phyloP scores from a whole-genome alignment of 768 basidiomycete species.

The Galerina marginata region DNA sequence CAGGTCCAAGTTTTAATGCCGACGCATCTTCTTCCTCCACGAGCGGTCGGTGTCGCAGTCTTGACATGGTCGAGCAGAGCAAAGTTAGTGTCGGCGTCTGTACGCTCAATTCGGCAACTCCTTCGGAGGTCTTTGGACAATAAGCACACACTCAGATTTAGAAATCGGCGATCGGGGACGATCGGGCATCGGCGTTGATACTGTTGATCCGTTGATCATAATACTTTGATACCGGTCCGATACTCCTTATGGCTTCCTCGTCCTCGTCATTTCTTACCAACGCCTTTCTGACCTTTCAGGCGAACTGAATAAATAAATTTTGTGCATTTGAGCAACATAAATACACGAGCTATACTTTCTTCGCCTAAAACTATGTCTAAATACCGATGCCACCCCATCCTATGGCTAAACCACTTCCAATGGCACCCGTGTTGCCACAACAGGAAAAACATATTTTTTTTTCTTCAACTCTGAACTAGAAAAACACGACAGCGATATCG shows the following conservation, averaged over 20 bases:
- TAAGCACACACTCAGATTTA: background rate
- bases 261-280: too few relatives aligned
- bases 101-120: background rate
- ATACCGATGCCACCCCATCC: background rate
- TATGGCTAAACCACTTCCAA: too few relatives aligned
- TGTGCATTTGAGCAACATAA: too few relatives aligned
- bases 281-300: too few relatives aligned
- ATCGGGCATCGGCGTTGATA: background rate
- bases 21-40: constrained; percentile 88
- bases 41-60: constrained; percentile 67
- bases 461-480: constrained; percentile 7
- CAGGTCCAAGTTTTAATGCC: constrained; percentile 80
- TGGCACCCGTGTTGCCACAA: background rate
- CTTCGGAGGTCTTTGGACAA: constrained; percentile 1
- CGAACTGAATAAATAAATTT: constrained; percentile 1
- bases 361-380: background rate
- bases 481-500: constrained; percentile 15
- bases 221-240: background rate
- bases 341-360: background rate
- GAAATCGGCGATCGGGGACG: background rate
- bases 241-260: background rate
- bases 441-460: constrained; percentile 1
- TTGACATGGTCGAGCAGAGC: constrained; percentile 46
- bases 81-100: background rate
- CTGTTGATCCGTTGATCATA: background rate